Conservation (phyloP, 306 rosid genomes). For the Gynostemma pentaphyllum region DNA sequence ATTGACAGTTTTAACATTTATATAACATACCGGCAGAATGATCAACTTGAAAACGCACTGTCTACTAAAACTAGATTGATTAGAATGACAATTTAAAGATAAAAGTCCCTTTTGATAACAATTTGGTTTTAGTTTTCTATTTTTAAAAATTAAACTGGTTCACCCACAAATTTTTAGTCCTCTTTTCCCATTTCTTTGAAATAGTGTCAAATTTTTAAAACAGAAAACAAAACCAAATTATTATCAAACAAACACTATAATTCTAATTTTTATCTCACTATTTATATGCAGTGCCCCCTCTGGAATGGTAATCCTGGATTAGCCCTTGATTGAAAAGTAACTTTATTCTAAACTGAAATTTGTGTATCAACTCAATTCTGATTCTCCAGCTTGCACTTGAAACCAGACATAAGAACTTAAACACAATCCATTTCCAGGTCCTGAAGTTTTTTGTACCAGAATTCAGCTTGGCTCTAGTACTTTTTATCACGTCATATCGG, state of each 20-base stretch:
- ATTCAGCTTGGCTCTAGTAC: neutral
- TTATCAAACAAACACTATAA: no score
- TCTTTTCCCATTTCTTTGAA: no score
- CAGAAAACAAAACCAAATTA: no score
- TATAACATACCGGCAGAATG: neutral
- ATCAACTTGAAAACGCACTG: neutral
- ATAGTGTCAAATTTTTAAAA: no score
- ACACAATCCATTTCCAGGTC: conserved; percentile 9
- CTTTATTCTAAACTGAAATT: neutral
- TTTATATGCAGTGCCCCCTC: no score
- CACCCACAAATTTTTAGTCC: no score
- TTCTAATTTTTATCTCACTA: no score
- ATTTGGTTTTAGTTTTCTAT: no score
- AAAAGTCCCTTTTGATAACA: no score
- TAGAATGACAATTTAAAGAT: neutral
- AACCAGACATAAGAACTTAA: conserved; percentile 1
- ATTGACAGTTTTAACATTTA: neutral
- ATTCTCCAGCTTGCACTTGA: neutral
- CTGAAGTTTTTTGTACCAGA: neutral
- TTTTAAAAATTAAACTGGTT: no score
- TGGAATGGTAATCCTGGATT: conserved; percentile 4
- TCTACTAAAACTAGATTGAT: neutral
- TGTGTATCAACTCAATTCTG: neutral
- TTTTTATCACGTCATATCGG: neutral
- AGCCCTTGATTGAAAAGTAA: neutral